Percentiles rank a stretch among this genome's conserved stretches.
Evolutionary conservation across 2,329 filamentous ascomycete genomes (phyloP).

Genomic region (Exutisphaerella laricina): DNA sequence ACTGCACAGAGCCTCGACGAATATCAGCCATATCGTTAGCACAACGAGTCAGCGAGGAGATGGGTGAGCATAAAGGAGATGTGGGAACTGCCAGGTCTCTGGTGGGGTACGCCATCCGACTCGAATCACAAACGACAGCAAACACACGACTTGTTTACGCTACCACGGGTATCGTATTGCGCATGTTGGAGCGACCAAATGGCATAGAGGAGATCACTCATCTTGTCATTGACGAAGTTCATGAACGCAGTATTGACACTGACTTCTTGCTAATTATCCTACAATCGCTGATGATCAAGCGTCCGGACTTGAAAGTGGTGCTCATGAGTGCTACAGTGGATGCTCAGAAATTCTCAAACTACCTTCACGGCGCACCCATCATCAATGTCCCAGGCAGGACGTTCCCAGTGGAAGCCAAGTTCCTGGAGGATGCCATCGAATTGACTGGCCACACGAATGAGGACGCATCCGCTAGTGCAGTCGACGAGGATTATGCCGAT

Average conservation of each 20-base stretch:
- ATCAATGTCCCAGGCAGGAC: conserved; percentile 88
- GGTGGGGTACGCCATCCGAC: conserved; percentile 87
- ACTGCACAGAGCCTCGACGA: conserved; percentile 88
- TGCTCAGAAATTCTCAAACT: conserved; percentile 82
- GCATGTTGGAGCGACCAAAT: conserved; percentile 88
- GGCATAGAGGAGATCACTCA: conserved; percentile 87
- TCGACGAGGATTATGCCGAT: conserved; percentile 39
- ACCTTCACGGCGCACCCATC: conserved; percentile 78
- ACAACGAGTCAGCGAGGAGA: conserved; percentile 85
- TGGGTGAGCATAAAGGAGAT: conserved; percentile 78
- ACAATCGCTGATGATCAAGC: conserved; percentile 68
- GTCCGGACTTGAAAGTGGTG: conserved; percentile 82
- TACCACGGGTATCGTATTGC: conserved; percentile 86
- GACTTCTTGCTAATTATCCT: conserved; percentile 93
- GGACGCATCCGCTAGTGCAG: conserved; percentile 50
- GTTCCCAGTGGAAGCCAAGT: conserved; percentile 83
- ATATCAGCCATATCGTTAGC: conserved; percentile 96
- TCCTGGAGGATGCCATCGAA: conserved; percentile 89
- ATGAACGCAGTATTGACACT: conserved; percentile 92
- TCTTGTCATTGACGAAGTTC: conserved; percentile 93
- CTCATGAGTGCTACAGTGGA: conserved; percentile 98
- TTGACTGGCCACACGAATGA: conserved; percentile 67
- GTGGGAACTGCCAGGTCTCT: conserved; percentile 77
- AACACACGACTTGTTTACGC: conserved; percentile 86
- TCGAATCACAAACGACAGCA: conserved; percentile 79